These are phyloP conservation scores for Candida ulmi DNA, from an alignment of 805 yeast species.

Conservation along the genomic window DNA sequence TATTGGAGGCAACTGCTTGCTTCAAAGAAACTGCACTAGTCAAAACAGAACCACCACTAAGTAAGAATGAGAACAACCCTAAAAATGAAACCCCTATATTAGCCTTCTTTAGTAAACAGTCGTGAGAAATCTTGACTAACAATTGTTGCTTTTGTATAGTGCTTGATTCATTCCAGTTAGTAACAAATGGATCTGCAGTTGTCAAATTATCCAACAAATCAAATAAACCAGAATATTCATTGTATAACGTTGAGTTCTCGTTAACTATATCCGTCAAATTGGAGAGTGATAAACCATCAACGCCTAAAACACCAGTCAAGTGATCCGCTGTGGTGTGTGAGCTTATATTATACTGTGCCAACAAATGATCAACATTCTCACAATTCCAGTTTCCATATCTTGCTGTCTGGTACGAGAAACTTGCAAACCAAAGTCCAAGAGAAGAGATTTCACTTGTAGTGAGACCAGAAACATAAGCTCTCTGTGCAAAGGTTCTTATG, in stretches of 20 bases:
- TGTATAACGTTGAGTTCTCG: not conserved
- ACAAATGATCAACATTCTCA: conserved; percentile 15
- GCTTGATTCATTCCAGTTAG: conserved; percentile 7
- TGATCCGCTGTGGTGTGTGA: conserved; percentile 5
- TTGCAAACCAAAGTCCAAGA: conserved; percentile 18
- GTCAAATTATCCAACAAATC: conserved; percentile 2
- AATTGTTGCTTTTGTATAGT: conserved; percentile 7
- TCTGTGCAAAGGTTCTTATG: conserved; percentile 3
- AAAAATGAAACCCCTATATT: conserved; percentile 10
- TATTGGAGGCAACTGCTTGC: not conserved
- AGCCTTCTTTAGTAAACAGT: conserved; percentile 14
- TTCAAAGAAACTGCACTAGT: not conserved
- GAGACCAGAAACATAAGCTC: conserved; percentile 4
- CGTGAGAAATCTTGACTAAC: conserved; percentile 10
- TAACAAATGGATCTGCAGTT: conserved; percentile 4
- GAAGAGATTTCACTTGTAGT: conserved; percentile 16
- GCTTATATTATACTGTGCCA: conserved; percentile 23
- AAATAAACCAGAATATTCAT: not conserved
- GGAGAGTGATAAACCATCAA: not conserved
- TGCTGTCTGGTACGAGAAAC: conserved; percentile 20
- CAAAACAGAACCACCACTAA: conserved; percentile 7
- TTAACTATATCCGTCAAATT: not conserved
- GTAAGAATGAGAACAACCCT: conserved; percentile 9
- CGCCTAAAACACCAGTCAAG: not conserved
- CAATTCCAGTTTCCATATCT: conserved; percentile 25